Conservation (phyloP, 1,139 yeast genomes). For the Maudiozyma humilis region DNA sequence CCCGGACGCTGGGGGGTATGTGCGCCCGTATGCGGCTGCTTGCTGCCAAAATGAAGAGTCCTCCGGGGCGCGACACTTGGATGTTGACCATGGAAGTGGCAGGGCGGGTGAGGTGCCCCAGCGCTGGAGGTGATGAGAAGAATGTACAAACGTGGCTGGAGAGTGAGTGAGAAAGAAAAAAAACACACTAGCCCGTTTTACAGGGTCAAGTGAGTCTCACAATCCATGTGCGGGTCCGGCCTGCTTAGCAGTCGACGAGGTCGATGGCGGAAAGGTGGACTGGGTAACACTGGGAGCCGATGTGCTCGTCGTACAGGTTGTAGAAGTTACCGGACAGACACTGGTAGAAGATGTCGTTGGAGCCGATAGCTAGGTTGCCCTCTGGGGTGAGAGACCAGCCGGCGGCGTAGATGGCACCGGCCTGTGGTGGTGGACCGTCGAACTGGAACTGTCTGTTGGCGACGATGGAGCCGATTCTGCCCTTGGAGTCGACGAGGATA, state of each 20-base stretch:
- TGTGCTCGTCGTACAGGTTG: constrained; percentile 67
- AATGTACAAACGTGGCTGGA: too few species aligned
- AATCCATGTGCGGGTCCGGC: too few species aligned
- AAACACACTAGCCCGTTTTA: not conserved
- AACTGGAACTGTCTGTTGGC: constrained; percentile 85
- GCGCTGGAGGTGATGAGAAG: too few species aligned
- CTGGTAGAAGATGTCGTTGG: constrained; percentile 5
- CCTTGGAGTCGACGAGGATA: constrained; percentile 50
- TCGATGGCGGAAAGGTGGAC: constrained; percentile 59
- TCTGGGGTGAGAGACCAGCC: constrained; percentile 6
- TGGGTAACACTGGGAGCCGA: constrained; percentile 58
- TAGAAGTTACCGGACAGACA: constrained; percentile 41
- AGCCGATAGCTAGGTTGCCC: constrained; percentile 5
- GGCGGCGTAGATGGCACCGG: constrained; percentile 6
- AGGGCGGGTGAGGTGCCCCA: too few species aligned
- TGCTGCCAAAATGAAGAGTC: too few species aligned
- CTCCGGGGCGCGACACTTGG: too few species aligned
- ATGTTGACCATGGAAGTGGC: too few species aligned
- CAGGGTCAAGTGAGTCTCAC: too few species aligned
- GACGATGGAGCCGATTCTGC: constrained; percentile 75
- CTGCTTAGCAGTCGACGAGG: constrained; percentile 47
- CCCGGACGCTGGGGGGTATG: too few species aligned
- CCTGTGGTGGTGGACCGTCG: constrained; percentile 40
- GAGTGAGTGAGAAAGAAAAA: too few species aligned
- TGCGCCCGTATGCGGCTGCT: too few species aligned